phyloP scores from a whole-genome alignment of 768 basidiomycete genomes.

The Daedalea quercina region DNA sequence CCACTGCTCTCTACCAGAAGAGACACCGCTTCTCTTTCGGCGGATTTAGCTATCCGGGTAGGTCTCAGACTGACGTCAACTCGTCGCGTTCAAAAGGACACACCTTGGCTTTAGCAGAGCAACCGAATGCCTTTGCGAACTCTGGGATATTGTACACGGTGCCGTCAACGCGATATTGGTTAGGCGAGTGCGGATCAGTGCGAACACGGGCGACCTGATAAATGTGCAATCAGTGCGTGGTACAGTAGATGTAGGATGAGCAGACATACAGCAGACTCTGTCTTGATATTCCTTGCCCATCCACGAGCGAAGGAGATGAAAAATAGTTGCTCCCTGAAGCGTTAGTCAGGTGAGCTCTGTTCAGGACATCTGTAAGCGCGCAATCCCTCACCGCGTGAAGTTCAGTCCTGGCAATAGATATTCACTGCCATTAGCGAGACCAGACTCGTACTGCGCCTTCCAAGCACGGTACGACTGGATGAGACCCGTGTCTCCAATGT shows the following conservation, averaged over 20 bases:
- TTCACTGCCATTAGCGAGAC: slow-evolving; percentile 52
- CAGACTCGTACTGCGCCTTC: slow-evolving; percentile 68
- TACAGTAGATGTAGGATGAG: neutral
- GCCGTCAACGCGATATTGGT: slow-evolving; percentile 74
- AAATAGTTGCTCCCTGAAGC: slow-evolving; percentile 79
- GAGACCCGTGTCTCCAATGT: slow-evolving; percentile 81
- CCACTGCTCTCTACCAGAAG: slow-evolving; percentile 50
- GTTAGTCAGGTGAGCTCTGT: slow-evolving; percentile 1
- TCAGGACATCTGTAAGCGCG: neutral
- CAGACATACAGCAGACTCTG: slow-evolving; percentile 55
- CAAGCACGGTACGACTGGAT: slow-evolving; percentile 90
- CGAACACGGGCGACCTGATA: slow-evolving; percentile 78
- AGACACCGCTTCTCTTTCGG: slow-evolving; percentile 70
- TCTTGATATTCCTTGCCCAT: slow-evolving; percentile 82
- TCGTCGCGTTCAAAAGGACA: slow-evolving; percentile 15
- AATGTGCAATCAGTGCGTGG: neutral
- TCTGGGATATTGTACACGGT: slow-evolving; percentile 83
- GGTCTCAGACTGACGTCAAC: neutral
- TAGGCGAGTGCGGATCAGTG: slow-evolving; percentile 86
- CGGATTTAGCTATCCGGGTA: slow-evolving; percentile 61
- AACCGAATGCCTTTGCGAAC: slow-evolving; percentile 85
- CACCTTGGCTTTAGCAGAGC: slow-evolving; percentile 70
- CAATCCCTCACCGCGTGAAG: slow-evolving; percentile 51
- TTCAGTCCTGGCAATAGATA: slow-evolving; percentile 77
- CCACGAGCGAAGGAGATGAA: slow-evolving; percentile 86